Base-by-base conservation (phyloP, 1,284 basidiomycete genomes). In the Ceratobasidium sp. region DNA sequence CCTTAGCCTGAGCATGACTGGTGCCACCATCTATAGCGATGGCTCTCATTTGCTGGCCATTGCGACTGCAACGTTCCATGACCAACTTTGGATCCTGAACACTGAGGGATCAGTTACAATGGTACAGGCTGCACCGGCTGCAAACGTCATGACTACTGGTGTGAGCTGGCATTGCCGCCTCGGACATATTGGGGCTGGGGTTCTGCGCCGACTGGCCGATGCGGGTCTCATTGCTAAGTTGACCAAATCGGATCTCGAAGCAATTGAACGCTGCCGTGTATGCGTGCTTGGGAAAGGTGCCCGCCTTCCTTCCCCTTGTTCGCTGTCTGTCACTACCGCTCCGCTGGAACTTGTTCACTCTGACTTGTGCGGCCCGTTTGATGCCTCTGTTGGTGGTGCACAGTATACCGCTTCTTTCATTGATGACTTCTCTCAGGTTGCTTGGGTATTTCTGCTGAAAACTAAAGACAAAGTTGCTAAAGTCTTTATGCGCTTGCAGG, bases 321-420 rank as follows among this genome's bases (percentile, higher is more conserved):
- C 73, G 2, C 25, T 29, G 25, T 29, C 25, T 29, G 46, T 56
- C 0, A 37, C 65, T 4, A 22, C n/a, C 8, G 52, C 52, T 5
- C 52, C 22, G n/a, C 76, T 81, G 11, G 78, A 80, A 64, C 68
- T 80, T 6, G 76, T 82, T 22, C 81, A 81, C 67, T 79, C 78
- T 1, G 81, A 82, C 71, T 54, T 82, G 17, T 78, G 79, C 76
- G 80, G 79, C 17, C 79, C 76, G 19, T 77, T 82, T 17, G 71
- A 73, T 49, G 75, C 77, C 6, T 73, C 80, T 15, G 22, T 43
- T n/a, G 49, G 56, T 2, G 80, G 82, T 0, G 76, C 71, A 25
- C 57, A 77, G 54, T 82, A 84, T 77, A 80, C 80, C 77, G 78
- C 81, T 44, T 78, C 80, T 0, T 80, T 82, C 49, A 79, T 82